Evolutionary conservation across 2,329 filamentous ascomycete species (phyloP).

Genomic region (Neofusicoccum parvum): DNA sequence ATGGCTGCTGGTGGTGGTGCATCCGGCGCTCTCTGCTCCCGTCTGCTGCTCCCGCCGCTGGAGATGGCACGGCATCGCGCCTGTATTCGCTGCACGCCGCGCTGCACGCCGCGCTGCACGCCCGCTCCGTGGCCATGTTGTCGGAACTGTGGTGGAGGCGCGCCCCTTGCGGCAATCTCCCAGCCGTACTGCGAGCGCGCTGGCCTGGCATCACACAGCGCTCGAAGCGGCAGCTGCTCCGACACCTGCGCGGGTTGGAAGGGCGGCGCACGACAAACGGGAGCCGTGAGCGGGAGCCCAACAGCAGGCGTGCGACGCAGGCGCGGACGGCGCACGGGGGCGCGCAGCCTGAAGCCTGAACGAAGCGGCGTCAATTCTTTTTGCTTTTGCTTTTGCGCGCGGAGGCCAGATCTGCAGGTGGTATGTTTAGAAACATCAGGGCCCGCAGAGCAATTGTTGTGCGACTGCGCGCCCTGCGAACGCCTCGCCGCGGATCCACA

Average conservation of each 20-base stretch:
- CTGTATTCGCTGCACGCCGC: neutral
- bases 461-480: constrained; percentile 5
- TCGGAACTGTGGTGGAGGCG: constrained; percentile 1
- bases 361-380: neutral
- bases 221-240: constrained; percentile 11
- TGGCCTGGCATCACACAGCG: constrained; percentile 1
- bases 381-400: neutral
- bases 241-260: neutral
- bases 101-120: constrained; percentile 1
- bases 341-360: neutral
- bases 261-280: neutral
- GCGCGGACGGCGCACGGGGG: neutral
- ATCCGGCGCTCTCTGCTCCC: neutral
- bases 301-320: neutral
- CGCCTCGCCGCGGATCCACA: neutral
- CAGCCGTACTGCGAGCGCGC: neutral
- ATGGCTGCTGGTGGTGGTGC: neutral
- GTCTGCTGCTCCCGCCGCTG: neutral
- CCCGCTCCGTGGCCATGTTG: neutral
- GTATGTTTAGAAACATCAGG: constrained; percentile 15
- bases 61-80: neutral
- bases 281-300: neutral
- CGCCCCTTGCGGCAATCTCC: constrained; percentile 15
- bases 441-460: neutral
- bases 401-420: neutral